These are phyloP conservation scores for Brettanomyces naardenensis DNA, from an alignment of 805 yeast species.

Conservation along the genomic window DNA sequence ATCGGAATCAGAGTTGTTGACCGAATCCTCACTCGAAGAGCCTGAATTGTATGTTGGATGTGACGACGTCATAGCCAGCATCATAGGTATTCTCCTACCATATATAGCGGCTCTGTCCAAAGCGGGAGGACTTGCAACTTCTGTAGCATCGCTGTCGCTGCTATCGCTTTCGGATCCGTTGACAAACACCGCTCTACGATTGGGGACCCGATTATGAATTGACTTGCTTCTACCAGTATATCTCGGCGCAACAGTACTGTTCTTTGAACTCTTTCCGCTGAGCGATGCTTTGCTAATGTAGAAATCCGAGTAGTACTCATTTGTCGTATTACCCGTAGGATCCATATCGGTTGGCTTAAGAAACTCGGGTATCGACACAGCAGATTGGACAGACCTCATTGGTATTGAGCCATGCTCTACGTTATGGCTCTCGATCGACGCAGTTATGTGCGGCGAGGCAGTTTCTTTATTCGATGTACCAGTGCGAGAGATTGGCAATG, in stretches of 20 bases:
- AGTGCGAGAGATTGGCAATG: background rate
- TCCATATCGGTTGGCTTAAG: constrained; percentile 17
- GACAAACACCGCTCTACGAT: too few relatives aligned
- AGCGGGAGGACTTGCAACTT: constrained; percentile 4
- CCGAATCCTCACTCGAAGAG: too few relatives aligned
- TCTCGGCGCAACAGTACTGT: too few relatives aligned
- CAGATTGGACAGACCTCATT: constrained; percentile 12
- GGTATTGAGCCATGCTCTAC: background rate
- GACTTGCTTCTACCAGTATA: too few relatives aligned
- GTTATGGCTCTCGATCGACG: background rate
- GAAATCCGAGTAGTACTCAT: constrained; percentile 8
- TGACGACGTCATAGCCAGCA: background rate
- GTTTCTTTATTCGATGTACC: background rate
- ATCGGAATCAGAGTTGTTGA: too few relatives aligned
- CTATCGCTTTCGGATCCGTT: too few relatives aligned
- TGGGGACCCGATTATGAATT: too few relatives aligned
- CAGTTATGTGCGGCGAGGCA: background rate
- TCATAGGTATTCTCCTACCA: constrained; percentile 11
- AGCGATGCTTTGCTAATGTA: background rate
- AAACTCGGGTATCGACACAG: constrained; percentile 20
- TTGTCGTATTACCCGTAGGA: constrained; percentile 13
- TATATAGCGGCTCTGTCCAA: constrained; percentile 12
- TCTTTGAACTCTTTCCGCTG: too few relatives aligned
- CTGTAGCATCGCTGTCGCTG: too few relatives aligned
- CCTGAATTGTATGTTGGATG: too few relatives aligned